phyloP scores from a whole-genome alignment of 2,329 filamentous ascomycete genomes.

The Penicillium frequentans region DNA sequence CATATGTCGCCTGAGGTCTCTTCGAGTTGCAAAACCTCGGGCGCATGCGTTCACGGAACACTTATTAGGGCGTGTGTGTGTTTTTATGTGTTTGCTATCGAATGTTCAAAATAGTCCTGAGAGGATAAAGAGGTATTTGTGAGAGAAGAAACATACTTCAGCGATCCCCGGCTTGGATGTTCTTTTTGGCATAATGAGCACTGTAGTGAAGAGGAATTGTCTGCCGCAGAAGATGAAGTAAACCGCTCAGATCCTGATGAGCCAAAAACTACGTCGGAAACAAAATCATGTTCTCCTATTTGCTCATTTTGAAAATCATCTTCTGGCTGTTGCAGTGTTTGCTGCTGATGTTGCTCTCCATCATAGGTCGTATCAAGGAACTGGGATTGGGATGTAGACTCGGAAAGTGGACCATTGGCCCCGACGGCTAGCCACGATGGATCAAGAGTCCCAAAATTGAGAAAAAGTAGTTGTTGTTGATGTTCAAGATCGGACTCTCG shows the following conservation, averaged over 20 bases:
- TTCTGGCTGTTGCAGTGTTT: neutral
- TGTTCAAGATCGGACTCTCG: neutral
- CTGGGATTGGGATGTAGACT: neutral
- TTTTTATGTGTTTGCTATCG: neutral
- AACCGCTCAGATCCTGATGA: neutral
- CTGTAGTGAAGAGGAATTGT: neutral
- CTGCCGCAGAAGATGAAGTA: neutral
- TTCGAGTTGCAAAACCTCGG: neutral
- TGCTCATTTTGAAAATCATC: neutral
- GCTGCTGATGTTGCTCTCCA: neutral
- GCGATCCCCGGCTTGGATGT: too few relatives aligned
- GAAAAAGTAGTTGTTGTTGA: neutral
- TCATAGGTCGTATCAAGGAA: neutral
- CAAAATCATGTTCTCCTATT: neutral
- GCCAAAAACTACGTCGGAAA: neutral
- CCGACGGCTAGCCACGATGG: neutral
- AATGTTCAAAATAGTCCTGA: accelerated
- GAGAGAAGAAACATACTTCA: neutral
- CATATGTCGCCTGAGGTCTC: neutral
- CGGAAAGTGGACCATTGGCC: neutral
- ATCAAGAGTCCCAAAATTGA: neutral
- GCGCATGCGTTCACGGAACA: neutral
- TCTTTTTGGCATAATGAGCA: neutral
- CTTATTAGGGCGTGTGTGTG: neutral
- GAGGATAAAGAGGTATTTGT: neutral